Base-by-base conservation (phyloP, 148 eudicot species). In the Rheum nobile region DNA sequence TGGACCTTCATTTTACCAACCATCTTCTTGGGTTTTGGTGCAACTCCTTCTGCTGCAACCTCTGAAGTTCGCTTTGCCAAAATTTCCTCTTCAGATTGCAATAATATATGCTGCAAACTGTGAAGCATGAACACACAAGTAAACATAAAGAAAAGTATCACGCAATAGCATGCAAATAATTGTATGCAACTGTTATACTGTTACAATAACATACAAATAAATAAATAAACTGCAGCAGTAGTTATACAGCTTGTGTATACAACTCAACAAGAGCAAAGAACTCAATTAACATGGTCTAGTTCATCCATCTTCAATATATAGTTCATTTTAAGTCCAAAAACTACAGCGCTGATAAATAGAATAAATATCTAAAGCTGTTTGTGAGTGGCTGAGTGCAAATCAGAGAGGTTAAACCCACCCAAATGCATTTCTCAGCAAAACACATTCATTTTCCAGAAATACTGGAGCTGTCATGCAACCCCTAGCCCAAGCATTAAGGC, bases 401-500 rank as follows among this genome's bases (percentile, higher is more conserved):
- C 67, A 28, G 34, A 57, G 67, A 65, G 32, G 39, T 34, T 65
- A 42, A 72, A 82, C 95, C 81, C 73, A 95, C 99, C 94, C 84
- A 79, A 95, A 95, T 54, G 99, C 79, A 35, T 78, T 85, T 72
- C 99, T 85, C 79, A 95, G 76, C 37, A 88, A 16, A 71, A 91
- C 91, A 86, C 96, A 88, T 76, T 95, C 99, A 76, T 88, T 95
- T 80, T 92, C 96, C 75, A 95, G 80, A 78, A 95, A 95, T 59
- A 81, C 72, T 14, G 99, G 99, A 71, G 99, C 99, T 85, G 92
- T 96, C 86, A 82, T 83, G 79, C 96, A 88, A 55, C 94, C 89
- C 82, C 86, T 92, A 46, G 96, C 97, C 99, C 99, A 95, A 39
- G 99, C 93, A 85, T 95, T 90, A 42, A 95, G 97, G 80, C 99